Evolutionary conservation across 1,284 basidiomycete genomes (phyloP).

Genomic region (Sanghuangporus sanghuang): DNA sequence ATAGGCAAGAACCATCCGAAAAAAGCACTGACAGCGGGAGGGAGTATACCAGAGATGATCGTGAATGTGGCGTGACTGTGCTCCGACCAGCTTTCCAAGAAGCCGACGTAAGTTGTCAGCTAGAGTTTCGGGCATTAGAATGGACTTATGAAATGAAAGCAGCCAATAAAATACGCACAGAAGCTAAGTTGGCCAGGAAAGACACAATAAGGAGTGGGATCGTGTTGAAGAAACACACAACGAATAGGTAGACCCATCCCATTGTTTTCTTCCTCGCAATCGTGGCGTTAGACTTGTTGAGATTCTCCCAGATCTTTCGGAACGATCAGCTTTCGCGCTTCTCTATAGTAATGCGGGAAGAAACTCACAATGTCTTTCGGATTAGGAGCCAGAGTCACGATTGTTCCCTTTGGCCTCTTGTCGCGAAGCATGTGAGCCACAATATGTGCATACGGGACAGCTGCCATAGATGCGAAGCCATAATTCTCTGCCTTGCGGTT

Average conservation of each 20-base stretch:
- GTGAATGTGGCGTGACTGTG: conserved; percentile 61
- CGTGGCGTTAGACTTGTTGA: conserved; percentile 68
- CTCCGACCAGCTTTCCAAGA: conserved; percentile 64
- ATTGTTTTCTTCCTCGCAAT: conserved; percentile 61
- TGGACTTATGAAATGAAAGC: neutral
- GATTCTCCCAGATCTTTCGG: conserved; percentile 80
- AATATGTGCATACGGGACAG: conserved; percentile 86
- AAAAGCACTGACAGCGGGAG: conserved; percentile 81
- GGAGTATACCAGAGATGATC: conserved; percentile 82
- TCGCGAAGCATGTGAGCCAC: conserved; percentile 65
- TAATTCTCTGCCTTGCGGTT: conserved; percentile 81
- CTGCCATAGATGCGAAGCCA: conserved; percentile 91
- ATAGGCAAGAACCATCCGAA: conserved; percentile 87
- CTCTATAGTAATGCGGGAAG: conserved; percentile 16
- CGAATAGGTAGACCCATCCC: conserved; percentile 71
- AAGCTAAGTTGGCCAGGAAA: conserved; percentile 72
- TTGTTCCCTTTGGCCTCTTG: conserved; percentile 71
- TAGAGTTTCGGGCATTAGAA: conserved; percentile 22
- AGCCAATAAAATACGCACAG: conserved; percentile 39
- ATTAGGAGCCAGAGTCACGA: conserved; percentile 73
- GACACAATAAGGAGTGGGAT: conserved; percentile 80
- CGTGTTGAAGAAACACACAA: conserved; percentile 90
- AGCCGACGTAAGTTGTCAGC: conserved; percentile 64
- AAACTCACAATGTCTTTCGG: conserved; percentile 74
- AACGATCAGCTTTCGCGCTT: conserved; percentile 1